Evolutionary conservation across 2,329 filamentous ascomycete genomes (phyloP).

Genomic region (Sclerotinia glacialis): DNA sequence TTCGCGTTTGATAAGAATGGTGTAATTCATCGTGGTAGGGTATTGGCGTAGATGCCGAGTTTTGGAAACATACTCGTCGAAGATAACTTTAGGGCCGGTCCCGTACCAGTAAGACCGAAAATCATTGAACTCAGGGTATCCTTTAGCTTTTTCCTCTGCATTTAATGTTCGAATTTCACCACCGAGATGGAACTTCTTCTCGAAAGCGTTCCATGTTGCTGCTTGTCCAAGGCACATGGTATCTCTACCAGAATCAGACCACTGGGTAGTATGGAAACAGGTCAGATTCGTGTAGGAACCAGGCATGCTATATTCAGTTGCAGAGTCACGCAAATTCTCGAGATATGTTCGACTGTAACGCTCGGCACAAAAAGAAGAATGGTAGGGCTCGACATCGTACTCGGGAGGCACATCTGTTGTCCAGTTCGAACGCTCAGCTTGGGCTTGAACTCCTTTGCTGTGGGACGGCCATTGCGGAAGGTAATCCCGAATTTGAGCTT

Average conservation of each 20-base stretch:
- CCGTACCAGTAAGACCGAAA: not conserved
- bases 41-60: not conserved
- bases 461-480: not conserved
- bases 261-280: not conserved
- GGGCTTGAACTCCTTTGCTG: too few relatives aligned
- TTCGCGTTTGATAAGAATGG: constrained; percentile 38
- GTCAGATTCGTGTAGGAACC: not conserved
- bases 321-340: not conserved
- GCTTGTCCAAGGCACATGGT: not conserved
- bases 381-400: not conserved
- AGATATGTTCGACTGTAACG: constrained; percentile 8
- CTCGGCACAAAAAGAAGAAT: not conserved
- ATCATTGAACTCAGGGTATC: not conserved
- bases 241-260: not conserved
- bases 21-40: constrained; percentile 8
- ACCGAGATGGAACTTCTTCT: not conserved
- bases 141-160: not conserved
- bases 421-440: not conserved
- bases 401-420: not conserved
- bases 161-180: not conserved
- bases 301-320: not conserved
- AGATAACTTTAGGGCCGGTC: not conserved
- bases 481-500: not conserved
- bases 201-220: not conserved
- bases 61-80: not conserved